These are phyloP conservation scores for Serendipita sp. DNA, from an alignment of 1,284 basidiomycete species.

Conservation along the genomic window DNA sequence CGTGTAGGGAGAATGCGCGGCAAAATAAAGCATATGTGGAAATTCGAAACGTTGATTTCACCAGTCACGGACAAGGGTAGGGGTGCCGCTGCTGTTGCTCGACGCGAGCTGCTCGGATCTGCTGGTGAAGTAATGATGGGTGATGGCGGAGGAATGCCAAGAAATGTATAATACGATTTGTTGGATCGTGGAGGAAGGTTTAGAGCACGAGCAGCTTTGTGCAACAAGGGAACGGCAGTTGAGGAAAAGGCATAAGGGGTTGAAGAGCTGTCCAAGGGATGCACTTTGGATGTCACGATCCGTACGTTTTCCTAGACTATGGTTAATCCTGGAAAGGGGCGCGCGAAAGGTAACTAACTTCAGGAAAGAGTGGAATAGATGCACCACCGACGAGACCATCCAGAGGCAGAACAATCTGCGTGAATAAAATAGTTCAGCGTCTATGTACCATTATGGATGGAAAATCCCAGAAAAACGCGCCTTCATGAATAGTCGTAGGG, in stretches of 20 bases:
- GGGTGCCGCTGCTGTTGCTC: conserved; percentile 15
- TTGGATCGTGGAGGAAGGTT: conserved; percentile 45
- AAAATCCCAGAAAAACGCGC: conserved; percentile 25
- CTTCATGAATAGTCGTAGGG: conserved; percentile 62
- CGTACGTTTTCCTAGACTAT: conserved; percentile 62
- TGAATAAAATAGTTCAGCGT: conserved; percentile 10
- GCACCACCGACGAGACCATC: conserved; percentile 48
- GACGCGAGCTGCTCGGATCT: conserved; percentile 22
- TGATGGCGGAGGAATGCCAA: conserved; percentile 28
- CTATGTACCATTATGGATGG: neutral
- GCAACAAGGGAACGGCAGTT: conserved; percentile 42
- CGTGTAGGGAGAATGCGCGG: conserved; percentile 28
- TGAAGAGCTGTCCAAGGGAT: conserved; percentile 55
- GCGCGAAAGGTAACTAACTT: conserved; percentile 14
- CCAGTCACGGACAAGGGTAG: conserved; percentile 33
- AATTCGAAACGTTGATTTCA: conserved; percentile 57
- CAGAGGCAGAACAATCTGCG: conserved; percentile 49
- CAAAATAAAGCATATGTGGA: conserved; percentile 58
- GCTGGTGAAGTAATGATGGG: conserved; percentile 22
- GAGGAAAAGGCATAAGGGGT: conserved; percentile 61
- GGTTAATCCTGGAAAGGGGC: neutral
- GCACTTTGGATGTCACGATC: conserved; percentile 51
- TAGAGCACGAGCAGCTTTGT: conserved; percentile 51
- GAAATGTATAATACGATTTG: conserved; percentile 43
- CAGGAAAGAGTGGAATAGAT: conserved; percentile 56